Base-by-base conservation (phyloP, 163 green algal species). In the Scenedesmus sp. region DNA sequence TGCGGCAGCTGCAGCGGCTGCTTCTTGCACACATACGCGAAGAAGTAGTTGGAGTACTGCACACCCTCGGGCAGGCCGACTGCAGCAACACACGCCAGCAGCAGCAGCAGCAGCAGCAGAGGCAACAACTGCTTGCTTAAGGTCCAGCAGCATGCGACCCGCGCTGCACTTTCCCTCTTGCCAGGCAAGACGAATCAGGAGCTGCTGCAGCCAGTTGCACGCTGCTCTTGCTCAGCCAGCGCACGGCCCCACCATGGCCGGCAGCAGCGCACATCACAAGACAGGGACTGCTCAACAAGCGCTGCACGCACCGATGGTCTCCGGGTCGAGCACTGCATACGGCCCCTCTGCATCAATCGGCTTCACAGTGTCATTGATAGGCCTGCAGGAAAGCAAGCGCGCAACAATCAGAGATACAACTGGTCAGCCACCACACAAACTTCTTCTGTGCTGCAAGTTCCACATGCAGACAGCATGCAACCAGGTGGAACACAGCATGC, bases 1-100 rank as follows among this genome's bases (percentile, higher is more conserved):
- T 49, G 46, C 24, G 81, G 44, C 59, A 93, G 84, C 84, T 87
- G 85, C 35, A 85, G 68, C 33, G 59, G 68, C 61, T 86, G 80
- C 86, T 89, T 88, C 37, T 85, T 81, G 90, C 86, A 93, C 22
- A 90, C 83, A 26, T 88, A 90, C 40, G 83, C 83, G 40, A 85
- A 90, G 59, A 90, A 93, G 76, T 53, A 91, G 43, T 78, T 59
- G 53, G 56, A 59, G 44, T 88, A 85, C 40, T 88, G 53, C 44
- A 91, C 49, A 73, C 70, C 59, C 16, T 61, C 26, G 24, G 86
- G 80, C 81, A 89, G 35, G 68, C 70, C 88, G 51, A 84, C 88
- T 91, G 86, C 49, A 89, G 15, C 20, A 53, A 18, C n/a, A n/a
- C n/a, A n/a, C n/a, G n/a, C 18, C 42, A 43, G 0, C 78, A 84